Evolutionary conservation across 2,329 filamentous ascomycete genomes (phyloP).

Genomic region (Cercospora sojina): DNA sequence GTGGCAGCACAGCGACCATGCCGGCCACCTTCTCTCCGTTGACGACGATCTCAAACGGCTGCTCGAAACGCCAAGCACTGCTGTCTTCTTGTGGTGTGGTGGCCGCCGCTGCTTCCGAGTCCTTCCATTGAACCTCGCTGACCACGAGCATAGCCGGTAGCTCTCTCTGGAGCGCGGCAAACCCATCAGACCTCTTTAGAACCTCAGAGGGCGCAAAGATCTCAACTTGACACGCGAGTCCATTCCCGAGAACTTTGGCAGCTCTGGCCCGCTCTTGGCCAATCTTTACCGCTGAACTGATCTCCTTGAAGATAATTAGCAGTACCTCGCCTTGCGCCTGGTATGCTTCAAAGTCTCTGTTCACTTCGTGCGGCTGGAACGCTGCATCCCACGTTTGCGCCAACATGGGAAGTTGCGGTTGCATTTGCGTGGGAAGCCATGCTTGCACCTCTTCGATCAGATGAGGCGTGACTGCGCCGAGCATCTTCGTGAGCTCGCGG

Average conservation of each 20-base stretch:
- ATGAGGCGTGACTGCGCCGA: constrained; percentile 76
- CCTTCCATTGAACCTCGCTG: constrained; percentile 37
- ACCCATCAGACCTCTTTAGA: constrained; percentile 8
- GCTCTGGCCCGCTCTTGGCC: constrained; percentile 71
- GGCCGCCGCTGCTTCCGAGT: constrained; percentile 15
- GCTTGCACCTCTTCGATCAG: constrained; percentile 89
- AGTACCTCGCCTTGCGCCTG: constrained; percentile 48
- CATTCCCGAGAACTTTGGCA: constrained; percentile 73
- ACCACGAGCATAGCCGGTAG: constrained; percentile 47
- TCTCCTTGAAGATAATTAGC: constrained; percentile 48
- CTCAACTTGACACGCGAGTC: constrained; percentile 72
- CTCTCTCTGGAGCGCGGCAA: constrained; percentile 30
- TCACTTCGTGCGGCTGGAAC: constrained; percentile 17
- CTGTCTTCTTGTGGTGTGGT: constrained; percentile 19
- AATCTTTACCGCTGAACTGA: constrained; percentile 66
- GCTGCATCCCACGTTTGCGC: constrained; percentile 29
- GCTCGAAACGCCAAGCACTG: constrained; percentile 46
- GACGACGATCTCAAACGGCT: constrained; percentile 42
- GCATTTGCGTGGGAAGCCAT: constrained; percentile 58
- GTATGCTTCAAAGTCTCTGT: background rate
- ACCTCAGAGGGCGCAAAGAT: constrained; percentile 40
- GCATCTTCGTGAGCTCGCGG: constrained; percentile 70
- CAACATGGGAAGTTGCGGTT: constrained; percentile 28
- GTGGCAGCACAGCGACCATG: constrained; percentile 41
- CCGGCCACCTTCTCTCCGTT: constrained; percentile 23